These are phyloP conservation scores for Austroboletus novae-zelandiae DNA, from an alignment of 1,284 basidiomycete genomes.

Conservation along the genomic window DNA sequence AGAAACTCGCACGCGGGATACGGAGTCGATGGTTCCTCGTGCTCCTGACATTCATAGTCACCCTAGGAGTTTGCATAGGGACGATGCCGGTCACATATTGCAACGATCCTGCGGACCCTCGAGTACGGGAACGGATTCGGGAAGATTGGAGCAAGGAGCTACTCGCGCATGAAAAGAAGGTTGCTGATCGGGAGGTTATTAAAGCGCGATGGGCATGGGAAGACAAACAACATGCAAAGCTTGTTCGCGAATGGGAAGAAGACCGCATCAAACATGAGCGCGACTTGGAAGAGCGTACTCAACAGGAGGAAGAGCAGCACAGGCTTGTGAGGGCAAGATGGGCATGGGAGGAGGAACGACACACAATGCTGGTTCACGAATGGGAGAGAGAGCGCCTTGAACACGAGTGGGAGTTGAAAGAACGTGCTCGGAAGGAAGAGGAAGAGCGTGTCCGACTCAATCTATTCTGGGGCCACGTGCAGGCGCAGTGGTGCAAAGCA, in stretches of 20 bases:
- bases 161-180: neutral
- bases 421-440: constrained; percentile 15
- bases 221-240: neutral
- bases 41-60: constrained; percentile 6
- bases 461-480: constrained; percentile 22
- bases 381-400: constrained; percentile 12
- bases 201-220: constrained; percentile 1
- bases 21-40: constrained; percentile 1
- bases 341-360: neutral
- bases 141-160: constrained; percentile 10
- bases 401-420: constrained; percentile 6
- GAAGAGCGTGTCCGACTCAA: constrained; percentile 20
- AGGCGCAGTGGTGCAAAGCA: constrained; percentile 17
- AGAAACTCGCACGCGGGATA: neutral
- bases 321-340: too few relatives aligned
- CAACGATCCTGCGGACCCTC: constrained; percentile 20
- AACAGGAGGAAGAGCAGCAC: too few relatives aligned
- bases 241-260: too few relatives aligned
- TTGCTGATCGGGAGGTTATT: constrained; percentile 10
- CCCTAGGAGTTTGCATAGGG: constrained; percentile 6
- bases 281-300: too few relatives aligned
- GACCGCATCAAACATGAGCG: too few relatives aligned
- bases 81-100: constrained; percentile 19
- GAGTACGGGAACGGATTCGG: constrained; percentile 1
- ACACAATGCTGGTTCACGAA: constrained; percentile 6